Percentiles rank a stretch among this genome's conserved stretches.
phyloP scores from a whole-genome alignment of 805 yeast genomes.

The Zygosaccharomyces gambellarensis region DNA sequence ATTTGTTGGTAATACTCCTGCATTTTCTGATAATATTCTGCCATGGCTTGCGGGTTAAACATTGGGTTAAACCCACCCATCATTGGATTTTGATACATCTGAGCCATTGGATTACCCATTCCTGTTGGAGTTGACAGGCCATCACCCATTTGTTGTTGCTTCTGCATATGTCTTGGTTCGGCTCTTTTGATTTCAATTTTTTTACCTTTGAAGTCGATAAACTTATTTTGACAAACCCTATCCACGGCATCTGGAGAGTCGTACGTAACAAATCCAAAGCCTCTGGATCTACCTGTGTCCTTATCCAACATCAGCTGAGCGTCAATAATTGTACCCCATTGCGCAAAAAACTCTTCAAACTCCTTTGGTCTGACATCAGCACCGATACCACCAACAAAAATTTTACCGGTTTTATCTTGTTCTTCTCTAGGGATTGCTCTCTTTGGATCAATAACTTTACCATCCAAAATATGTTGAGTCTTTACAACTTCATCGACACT shows the following conservation, averaged over 20 bases:
- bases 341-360: conserved; percentile 77
- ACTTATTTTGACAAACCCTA: conserved; percentile 74
- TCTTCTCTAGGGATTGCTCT: conserved; percentile 97
- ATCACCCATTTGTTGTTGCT: conserved; percentile 36
- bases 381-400: conserved; percentile 95
- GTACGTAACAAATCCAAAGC: conserved; percentile 94
- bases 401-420: conserved; percentile 94
- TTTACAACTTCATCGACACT: conserved; percentile 84
- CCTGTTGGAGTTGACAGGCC: conserved; percentile 14
- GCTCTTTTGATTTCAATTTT: conserved; percentile 81
- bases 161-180: conserved; percentile 71
- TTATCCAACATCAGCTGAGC: conserved; percentile 97
- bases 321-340: conserved; percentile 87
- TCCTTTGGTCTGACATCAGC: conserved; percentile 90
- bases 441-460: conserved; percentile 94
- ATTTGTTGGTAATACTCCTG: conserved; percentile 43
- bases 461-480: conserved; percentile 85
- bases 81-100: conserved; percentile 34
- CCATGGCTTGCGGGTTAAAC: conserved; percentile 52
- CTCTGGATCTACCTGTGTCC: conserved; percentile 94
- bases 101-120: conserved; percentile 24
- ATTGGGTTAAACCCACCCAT: conserved; percentile 34
- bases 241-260: conserved; percentile 95
- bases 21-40: conserved; percentile 59
- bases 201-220: conserved; percentile 78